A percentile compares a stretch with the other conserved stretches of the same genome.
These are phyloP conservation scores for Polyplosphaeria fusca DNA, from an alignment of 495 filamentous ascomycete genomes.

Conservation along the genomic window DNA sequence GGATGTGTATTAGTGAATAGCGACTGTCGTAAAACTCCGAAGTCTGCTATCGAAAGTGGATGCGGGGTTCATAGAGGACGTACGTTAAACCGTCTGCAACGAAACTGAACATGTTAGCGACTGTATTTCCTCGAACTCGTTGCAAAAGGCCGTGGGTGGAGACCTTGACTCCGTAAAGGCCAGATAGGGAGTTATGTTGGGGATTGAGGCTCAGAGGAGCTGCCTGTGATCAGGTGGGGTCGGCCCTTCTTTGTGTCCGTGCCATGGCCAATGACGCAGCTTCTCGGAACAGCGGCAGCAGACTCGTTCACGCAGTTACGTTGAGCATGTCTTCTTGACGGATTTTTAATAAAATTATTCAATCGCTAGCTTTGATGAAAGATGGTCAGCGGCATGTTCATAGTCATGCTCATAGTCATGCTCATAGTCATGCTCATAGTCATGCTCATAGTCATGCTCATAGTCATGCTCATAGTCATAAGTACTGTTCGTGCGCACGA, in stretches of 20 bases:
- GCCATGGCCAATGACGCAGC: constrained; percentile 13
- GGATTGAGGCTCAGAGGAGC: neutral
- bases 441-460: no score
- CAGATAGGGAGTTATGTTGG: neutral
- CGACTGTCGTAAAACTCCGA: neutral
- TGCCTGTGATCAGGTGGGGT: constrained; percentile 8
- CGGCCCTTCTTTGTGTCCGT: neutral
- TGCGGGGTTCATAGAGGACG: constrained; percentile 22
- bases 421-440: no score
- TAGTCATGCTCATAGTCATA: no score
- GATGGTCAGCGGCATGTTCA: no score
- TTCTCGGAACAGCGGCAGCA: neutral
- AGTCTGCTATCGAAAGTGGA: neutral
- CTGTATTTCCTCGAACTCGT: neutral
- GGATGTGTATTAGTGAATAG: neutral
- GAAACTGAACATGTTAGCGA: constrained; percentile 28
- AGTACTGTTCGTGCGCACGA: no score
- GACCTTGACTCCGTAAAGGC: neutral
- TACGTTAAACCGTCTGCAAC: constrained; percentile 32
- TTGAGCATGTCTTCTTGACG: no score
- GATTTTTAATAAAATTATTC: no score
- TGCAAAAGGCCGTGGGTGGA: neutral
- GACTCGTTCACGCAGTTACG: no score
- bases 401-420: no score
- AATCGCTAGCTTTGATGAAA: no score